Evolutionary conservation across 129 eudicot species (phyloP).

Genomic region (Helianthus tuberosus): DNA sequence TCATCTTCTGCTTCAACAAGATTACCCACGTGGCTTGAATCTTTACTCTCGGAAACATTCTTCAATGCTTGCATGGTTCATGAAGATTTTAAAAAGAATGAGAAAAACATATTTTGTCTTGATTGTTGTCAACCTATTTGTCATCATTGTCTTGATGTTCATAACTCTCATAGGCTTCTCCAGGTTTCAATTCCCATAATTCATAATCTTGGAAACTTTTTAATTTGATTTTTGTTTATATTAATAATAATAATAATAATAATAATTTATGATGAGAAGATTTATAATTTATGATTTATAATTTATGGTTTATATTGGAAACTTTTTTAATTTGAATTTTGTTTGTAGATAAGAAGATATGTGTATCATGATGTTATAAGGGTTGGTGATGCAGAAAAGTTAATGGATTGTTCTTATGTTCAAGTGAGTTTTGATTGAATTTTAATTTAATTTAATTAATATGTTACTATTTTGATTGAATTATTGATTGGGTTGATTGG

Average conservation of each 20-base stretch:
- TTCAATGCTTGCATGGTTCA: slow-evolving; percentile 72
- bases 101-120: slow-evolving; percentile 75
- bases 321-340: too few relatives aligned
- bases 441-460: background rate
- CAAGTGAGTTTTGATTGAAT: slow-evolving; percentile 58
- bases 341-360: slow-evolving; percentile 69
- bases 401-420: slow-evolving; percentile 71
- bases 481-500: background rate
- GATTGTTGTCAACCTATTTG: slow-evolving; percentile 76
- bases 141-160: slow-evolving; percentile 55
- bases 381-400: slow-evolving; percentile 66
- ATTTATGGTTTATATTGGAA: too few relatives aligned
- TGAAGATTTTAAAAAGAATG: slow-evolving; percentile 64
- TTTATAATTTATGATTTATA: too few relatives aligned
- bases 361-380: slow-evolving; percentile 78
- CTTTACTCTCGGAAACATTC: slow-evolving; percentile 56
- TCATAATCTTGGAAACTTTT: too few relatives aligned
- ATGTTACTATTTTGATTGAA: background rate
- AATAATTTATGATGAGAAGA: too few relatives aligned
- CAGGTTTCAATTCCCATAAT: slow-evolving; percentile 46
- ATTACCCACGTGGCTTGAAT: slow-evolving; percentile 66
- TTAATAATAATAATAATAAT: too few relatives aligned
- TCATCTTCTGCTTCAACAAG: slow-evolving; percentile 6
- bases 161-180: slow-evolving; percentile 71
- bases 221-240: too few relatives aligned